A percentile compares a stretch with the other conserved stretches of the same genome.
These are phyloP conservation scores for Knufia petricola DNA, from an alignment of 2,329 filamentous ascomycete genomes.

Conservation along the genomic window DNA sequence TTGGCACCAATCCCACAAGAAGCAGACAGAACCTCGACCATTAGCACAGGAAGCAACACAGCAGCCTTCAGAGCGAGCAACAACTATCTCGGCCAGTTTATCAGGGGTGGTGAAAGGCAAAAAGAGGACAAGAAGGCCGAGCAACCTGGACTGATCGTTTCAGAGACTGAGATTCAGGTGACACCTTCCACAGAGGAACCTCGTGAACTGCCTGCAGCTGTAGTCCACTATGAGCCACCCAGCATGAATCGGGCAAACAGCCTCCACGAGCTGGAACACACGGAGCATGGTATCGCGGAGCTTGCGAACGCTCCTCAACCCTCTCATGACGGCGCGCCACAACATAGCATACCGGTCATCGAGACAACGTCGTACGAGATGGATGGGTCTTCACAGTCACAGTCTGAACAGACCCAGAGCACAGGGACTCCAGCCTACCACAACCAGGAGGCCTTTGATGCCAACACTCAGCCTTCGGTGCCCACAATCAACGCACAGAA, in stretches of 20 bases:
- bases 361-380: constrained; percentile 12
- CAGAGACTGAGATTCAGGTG: constrained; percentile 15
- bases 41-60: constrained; percentile 23
- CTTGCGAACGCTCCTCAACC: constrained; percentile 2
- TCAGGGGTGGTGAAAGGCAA: constrained; percentile 26
- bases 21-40: constrained; percentile 15
- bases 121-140: constrained; percentile 14
- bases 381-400: constrained; percentile 7
- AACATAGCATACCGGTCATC: constrained; percentile 7
- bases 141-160: constrained; percentile 6
- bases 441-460: neutral
- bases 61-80: constrained; percentile 29
- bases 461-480: neutral
- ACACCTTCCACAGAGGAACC: constrained; percentile 16
- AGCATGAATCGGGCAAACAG: neutral
- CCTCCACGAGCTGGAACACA: neutral
- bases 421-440: neutral
- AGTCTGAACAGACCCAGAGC: constrained; percentile 5
- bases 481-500: neutral
- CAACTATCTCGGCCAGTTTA: constrained; percentile 30
- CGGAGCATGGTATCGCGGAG: neutral
- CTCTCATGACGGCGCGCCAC: constrained; percentile 8
- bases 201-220: constrained; percentile 15
- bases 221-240: constrained; percentile 12
- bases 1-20: constrained; percentile 14